Base-by-base conservation (phyloP, 2,329 filamentous ascomycete species). In the Pseudocercospora cruenta region DNA sequence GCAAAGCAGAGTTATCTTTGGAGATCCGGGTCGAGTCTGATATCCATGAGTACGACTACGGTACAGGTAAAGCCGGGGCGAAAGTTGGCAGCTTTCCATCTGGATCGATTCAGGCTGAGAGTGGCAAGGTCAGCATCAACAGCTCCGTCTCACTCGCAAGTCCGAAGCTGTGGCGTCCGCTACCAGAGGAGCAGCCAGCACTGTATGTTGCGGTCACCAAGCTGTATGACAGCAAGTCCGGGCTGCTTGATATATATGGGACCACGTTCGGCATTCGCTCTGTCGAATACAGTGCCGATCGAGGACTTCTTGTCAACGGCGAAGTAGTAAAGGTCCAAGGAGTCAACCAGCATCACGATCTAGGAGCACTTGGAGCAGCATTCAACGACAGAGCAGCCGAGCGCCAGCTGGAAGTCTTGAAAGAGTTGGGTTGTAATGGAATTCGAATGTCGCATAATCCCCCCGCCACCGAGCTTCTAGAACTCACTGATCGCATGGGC, bases 371-470 rank as follows among this genome's bases (percentile, higher is more conserved):
- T 5, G 57, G 57, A 26, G 57, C 57, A 22, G 57, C 57, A 16
- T 60, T 39, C 31, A 60, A 60, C 24, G 21, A n/a, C 6, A 21
- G 36, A 31, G 57, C 57, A 43, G 57, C 57, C 9, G 33, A 45
- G 57, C 31, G 57, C 12, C 57, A 45, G 22, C 36, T 59, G 19
- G 57, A 59, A 43, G 21, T 59, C 12, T 16, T 59, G 28, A 36
- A 43, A 24, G 57, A 59, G 14, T 45, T 60, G 26, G 57, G 57
- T 14, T 60, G 57, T 22, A 47, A 60, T n/a, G 57, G 31, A 3
- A 47, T 60, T 4, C 57, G 57, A 12, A 60, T 60, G 57, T 39
- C 57, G n/a, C 57, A 60, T 21, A 60, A 60, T 43, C 57, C 57
- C 16, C 57, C 57, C 7, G 57, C 57, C 4, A 16, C 12, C 8